Base-by-base conservation (phyloP, 257 asterid species). In the Lycium ferocissimum region DNA sequence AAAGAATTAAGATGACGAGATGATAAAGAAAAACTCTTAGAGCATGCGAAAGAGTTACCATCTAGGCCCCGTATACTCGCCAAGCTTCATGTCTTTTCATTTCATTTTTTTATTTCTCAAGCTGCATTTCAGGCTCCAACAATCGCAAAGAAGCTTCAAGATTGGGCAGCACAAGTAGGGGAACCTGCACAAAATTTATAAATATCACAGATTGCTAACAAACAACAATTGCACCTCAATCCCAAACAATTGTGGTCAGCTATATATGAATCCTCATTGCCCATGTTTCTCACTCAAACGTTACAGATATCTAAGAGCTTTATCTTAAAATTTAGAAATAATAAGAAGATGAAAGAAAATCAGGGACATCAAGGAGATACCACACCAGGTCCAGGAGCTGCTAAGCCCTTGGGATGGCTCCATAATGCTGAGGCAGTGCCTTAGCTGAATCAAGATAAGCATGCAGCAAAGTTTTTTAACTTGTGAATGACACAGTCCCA, bases 41-140 rank as follows among this genome's bases (percentile, higher is more conserved):
- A 81, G 12, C 0, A 43, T 81, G 58, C 70, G 69, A 83, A 22
- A 43, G 69, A 72, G 89, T 86, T 89, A 97, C 99, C 95, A 92
- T 87, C 84, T 95, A 87, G 65, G 97, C 98, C 86, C 99, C 99
- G 85, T 95, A 93, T 43, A 97, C 98, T 86, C 92, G 94, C 99
- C 98, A 95, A 26, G 99, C 98, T 92, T 95, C 99, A 87, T 90
- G 97, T 90, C 98, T 93, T 91, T 95, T 97, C 89, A 91, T 88
- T 91, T 93, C 96, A 89, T 97, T 95, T 90, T 92, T 97, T 90
- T 95, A 98, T 89, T 90, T 92, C 89, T 97, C 98, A 53, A 90
- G 92, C 85, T 94, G 97, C 98, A 97, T 95, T 88, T 97, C 98
- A 72, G 98, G 98, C 91, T 93, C 98, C 89, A 97, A 86, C 84